phyloP scores from a whole-genome alignment of 2,329 filamentous ascomycete genomes.

The Apiospora rasikravindrae region DNA sequence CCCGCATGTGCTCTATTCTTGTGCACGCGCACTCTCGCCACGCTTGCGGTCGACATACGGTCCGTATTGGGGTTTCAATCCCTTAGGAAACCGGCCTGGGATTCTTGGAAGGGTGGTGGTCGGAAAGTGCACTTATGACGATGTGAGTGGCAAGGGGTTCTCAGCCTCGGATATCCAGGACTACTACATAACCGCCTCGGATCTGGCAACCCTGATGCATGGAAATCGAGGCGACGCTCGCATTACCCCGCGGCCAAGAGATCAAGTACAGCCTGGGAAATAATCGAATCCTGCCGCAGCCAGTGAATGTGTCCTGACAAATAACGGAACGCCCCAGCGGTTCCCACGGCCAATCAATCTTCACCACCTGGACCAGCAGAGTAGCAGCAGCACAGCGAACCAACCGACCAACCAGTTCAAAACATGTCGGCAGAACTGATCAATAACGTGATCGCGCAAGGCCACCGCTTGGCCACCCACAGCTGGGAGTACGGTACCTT shows the following conservation, averaged over 20 bases:
- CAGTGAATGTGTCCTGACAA: no score
- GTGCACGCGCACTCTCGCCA: neutral
- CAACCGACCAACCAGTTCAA: neutral
- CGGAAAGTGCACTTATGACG: neutral
- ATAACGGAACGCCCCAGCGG: neutral
- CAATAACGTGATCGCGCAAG: constrained; percentile 32
- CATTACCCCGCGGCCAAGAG: no score
- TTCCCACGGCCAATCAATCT: neutral
- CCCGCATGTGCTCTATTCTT: neutral
- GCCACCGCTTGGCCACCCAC: constrained; percentile 31
- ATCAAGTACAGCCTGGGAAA: no score
- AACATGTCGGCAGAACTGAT: constrained; percentile 23
- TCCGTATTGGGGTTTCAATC: neutral
- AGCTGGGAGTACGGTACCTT: constrained; percentile 37
- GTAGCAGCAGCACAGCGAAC: neutral
- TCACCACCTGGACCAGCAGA: neutral
- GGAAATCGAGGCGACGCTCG: neutral
- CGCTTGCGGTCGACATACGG: neutral
- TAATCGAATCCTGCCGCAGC: neutral
- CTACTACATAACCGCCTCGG: neutral
- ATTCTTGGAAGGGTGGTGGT: neutral
- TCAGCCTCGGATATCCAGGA: neutral
- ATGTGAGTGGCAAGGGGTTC: neutral
- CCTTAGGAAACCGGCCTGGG: neutral
- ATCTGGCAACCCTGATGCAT: neutral